A percentile compares a stretch with the other conserved stretches of the same genome.
These are phyloP conservation scores for Sporothrix euskadiensis DNA, from an alignment of 2,329 filamentous ascomycete genomes.

Conservation along the genomic window DNA sequence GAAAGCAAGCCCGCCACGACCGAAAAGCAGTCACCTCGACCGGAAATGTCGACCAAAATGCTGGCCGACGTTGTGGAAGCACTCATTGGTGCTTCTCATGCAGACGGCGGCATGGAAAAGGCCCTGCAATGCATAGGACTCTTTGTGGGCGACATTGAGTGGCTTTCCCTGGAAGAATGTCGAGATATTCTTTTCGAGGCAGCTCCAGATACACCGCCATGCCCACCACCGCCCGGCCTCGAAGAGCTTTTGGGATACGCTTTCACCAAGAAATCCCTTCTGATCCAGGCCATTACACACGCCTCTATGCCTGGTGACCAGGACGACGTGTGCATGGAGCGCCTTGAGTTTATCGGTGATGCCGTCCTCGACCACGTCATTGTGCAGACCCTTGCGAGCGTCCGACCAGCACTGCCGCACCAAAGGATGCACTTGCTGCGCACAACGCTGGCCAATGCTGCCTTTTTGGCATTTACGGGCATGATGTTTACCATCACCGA, in stretches of 20 bases:
- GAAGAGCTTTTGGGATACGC: conserved; percentile 69
- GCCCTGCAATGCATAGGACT: conserved; percentile 64
- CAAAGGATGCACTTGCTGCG: conserved; percentile 73
- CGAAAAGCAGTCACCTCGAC: conserved; percentile 20
- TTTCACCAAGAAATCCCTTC: conserved; percentile 67
- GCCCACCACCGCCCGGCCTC: conserved; percentile 50
- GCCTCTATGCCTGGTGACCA: conserved; percentile 56
- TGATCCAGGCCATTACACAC: conserved; percentile 82
- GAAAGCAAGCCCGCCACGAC: neutral
- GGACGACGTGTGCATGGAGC: conserved; percentile 59
- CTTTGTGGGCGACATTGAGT: conserved; percentile 63
- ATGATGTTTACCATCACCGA: conserved; percentile 53
- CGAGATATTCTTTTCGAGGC: conserved; percentile 48
- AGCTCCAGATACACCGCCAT: conserved; percentile 44
- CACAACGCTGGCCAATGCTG: conserved; percentile 74
- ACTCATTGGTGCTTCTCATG: conserved; percentile 72
- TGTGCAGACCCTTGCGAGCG: conserved; percentile 42
- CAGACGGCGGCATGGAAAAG: conserved; percentile 66
- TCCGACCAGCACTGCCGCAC: conserved; percentile 46
- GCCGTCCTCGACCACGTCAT: conserved; percentile 79
- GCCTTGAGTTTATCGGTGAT: conserved; percentile 87
- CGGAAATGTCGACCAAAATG: conserved; percentile 68
- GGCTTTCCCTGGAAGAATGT: conserved; percentile 49
- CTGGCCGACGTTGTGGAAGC: conserved; percentile 88
- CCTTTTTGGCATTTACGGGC: conserved; percentile 75